Base-by-base conservation (phyloP, 805 yeast genomes). In the Myxozyma melibiosi region DNA sequence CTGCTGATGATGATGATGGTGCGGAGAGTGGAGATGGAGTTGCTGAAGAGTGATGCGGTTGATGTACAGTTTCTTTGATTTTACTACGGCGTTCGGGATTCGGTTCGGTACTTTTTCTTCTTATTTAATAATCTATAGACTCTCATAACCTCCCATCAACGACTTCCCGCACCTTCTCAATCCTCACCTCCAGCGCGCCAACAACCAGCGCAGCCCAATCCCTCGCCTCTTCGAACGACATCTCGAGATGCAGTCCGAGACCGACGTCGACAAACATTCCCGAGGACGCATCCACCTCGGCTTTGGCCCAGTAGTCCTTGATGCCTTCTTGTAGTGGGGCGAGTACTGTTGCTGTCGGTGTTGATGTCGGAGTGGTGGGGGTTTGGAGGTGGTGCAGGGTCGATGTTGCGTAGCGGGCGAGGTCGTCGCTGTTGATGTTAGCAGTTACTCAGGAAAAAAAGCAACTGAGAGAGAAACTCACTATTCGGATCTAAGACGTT, bases 181-280 rank as follows among this genome's bases (percentile, higher is more conserved):
- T 39, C 41, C 52, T 24, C 30, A 4, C 20, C 16, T 39, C 25
- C 9, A 55, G 13, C n/a, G 37, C 24, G 11, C 33, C 38, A 11
- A 44, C 27, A 28, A 31, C 55, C 3, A 16, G 34, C 9, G 22
- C 33, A 8, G 50, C 43, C 33, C 40, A 55, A 13, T 7, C 31
- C 45, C 3, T 20, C 4, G 61, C 61, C 31, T 57, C 61, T 1
- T 31, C 41, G 7, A 47, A 3, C 18, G 51, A 4, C 57, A 57
- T 52, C 24, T 53, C 61, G n/a, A 57, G 43, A 39, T 38, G 45
- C 11, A 53, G 7, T 3, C 54, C 58, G 3, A 53, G 39, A 1
- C 61, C 61, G 27, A 57, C 40, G 14, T 57, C 47, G 24, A 57
- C 61, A 6, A 35, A 34, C 28, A 55, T n/a, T n/a, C 25, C 30